A percentile compares a stretch with the other conserved stretches of the same genome.
phyloP scores from a whole-genome alignment of 2,329 filamentous ascomycete genomes.

The Fusarium burgessii region DNA sequence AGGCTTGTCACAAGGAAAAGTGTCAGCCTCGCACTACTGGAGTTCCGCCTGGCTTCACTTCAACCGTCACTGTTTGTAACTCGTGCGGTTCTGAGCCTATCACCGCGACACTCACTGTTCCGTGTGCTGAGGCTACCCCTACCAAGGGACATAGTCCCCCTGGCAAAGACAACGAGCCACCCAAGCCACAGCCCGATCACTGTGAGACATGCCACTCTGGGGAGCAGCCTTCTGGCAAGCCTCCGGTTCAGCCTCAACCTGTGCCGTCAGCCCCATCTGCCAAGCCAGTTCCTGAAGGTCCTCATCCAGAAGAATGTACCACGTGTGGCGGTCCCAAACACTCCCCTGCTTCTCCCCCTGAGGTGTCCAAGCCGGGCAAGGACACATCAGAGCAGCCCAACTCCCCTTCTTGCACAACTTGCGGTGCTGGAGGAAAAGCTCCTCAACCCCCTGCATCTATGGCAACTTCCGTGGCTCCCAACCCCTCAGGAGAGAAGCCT shows the following conservation, averaged over 20 bases:
- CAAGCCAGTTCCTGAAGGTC: background rate
- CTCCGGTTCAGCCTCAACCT: background rate
- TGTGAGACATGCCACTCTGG: background rate
- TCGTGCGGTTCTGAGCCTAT: background rate
- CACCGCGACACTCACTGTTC: background rate
- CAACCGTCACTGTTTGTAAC: background rate
- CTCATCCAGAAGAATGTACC: background rate
- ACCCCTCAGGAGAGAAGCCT: background rate
- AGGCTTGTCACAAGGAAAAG: background rate
- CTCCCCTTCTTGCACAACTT: background rate
- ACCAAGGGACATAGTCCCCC: background rate
- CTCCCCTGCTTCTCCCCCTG: background rate
- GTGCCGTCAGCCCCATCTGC: background rate
- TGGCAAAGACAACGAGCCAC: background rate
- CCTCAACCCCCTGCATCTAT: background rate
- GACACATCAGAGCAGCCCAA: background rate
- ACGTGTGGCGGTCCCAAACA: background rate
- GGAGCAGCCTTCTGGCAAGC: background rate
- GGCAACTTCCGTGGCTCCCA: background rate
- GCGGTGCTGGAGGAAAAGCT: background rate
- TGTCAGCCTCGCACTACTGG: background rate
- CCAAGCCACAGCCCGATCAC: background rate
- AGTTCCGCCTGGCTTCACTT: background rate
- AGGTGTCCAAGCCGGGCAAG: background rate
- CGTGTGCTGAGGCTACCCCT: background rate